phyloP scores from a whole-genome alignment of 306 rosid species.

The Vicia sativa region DNA sequence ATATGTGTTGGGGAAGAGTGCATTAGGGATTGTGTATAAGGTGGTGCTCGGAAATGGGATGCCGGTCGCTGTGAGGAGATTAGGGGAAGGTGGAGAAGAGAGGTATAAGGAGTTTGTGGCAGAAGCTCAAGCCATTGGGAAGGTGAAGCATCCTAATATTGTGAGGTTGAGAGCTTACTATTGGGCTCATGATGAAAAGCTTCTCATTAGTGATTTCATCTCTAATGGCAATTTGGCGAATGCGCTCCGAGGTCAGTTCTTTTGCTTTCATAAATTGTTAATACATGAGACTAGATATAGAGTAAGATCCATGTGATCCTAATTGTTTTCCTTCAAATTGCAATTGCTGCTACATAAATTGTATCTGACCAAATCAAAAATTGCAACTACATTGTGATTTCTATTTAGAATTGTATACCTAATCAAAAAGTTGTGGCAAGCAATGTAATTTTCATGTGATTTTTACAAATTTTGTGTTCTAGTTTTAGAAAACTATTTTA shows the following conservation, averaged over 20 bases:
- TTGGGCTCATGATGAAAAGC: conserved; percentile 98
- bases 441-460: not conserved
- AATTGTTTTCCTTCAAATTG: not conserved
- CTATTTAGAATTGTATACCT: not conserved
- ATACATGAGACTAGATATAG: too few species aligned
- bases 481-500: conserved; percentile 2
- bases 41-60: conserved; percentile 91
- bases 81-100: conserved; percentile 95
- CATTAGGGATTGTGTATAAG: conserved; percentile 90
- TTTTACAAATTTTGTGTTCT: not conserved
- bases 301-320: too few species aligned
- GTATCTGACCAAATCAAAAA: not conserved
- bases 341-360: not conserved
- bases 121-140: conserved; percentile 86
- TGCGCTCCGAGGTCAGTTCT: conserved; percentile 78
- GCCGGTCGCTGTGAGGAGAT: conserved; percentile 94
- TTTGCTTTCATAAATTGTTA: conserved; percentile 2
- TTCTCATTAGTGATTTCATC: conserved; percentile 86
- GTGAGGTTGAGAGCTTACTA: conserved; percentile 87
- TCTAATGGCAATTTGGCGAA: conserved; percentile 75
- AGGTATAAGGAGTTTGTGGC: conserved; percentile 89
- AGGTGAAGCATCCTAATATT: conserved; percentile 85
- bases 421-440: not conserved
- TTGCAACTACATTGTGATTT: not conserved
- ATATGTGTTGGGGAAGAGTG: conserved; percentile 97